Percentiles rank a stretch among this genome's conserved stretches.
Evolutionary conservation across 2,329 filamentous ascomycete species (phyloP).

Genomic region (Epicoccum sorghinum): DNA sequence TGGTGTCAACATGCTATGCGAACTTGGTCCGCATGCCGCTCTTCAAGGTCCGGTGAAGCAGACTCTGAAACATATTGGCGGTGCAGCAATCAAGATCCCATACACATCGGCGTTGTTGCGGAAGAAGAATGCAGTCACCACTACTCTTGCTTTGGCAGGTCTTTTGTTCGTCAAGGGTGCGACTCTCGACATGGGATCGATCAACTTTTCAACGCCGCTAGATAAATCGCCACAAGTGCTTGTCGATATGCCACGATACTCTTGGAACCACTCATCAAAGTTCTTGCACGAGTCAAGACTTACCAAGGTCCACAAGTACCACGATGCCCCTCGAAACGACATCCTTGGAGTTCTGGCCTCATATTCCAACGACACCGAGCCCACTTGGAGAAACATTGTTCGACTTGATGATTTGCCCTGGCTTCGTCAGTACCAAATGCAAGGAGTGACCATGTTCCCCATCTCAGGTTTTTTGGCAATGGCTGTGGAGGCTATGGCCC

Average conservation of each 20-base stretch:
- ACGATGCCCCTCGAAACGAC: not conserved
- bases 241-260: conserved; percentile 39
- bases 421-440: conserved; percentile 55
- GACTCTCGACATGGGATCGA: not conserved
- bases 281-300: conserved; percentile 33
- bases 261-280: conserved; percentile 40
- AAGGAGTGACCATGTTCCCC: conserved; percentile 38
- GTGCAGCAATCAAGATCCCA: not conserved
- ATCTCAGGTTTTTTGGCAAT: conserved; percentile 43
- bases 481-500: conserved; percentile 40
- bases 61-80: not conserved
- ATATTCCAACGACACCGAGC: not conserved
- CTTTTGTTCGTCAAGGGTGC: not conserved
- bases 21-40: conserved; percentile 14
- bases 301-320: not conserved
- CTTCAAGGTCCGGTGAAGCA: conserved; percentile 17
- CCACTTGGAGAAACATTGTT: conserved; percentile 56
- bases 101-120: not conserved
- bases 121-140: conserved; percentile 3
- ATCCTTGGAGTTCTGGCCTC: not conserved
- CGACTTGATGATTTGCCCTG: conserved; percentile 52
- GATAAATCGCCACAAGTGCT: not conserved
- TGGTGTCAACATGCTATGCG: not conserved
- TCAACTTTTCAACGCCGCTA: not conserved
- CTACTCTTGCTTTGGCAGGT: not conserved